These are phyloP conservation scores for Erucastrum elatum DNA, from an alignment of 345 rosid genomes.

Conservation along the genomic window DNA sequence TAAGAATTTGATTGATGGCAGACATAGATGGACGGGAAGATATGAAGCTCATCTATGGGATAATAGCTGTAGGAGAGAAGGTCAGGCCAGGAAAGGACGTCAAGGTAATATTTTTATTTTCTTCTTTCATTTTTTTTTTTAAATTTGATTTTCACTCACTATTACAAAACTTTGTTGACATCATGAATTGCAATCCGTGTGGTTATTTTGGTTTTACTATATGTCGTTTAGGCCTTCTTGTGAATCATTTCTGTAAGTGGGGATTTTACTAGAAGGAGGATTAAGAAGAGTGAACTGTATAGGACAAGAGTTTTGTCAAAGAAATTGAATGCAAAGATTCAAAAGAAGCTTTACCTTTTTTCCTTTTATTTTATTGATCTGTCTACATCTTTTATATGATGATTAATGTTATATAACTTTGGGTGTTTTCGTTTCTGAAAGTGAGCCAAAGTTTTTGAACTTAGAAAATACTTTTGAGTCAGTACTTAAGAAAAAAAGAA, in stretches of 20 bases:
- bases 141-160: not conserved
- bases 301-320: constrained; percentile 35
- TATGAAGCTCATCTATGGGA: constrained; percentile 99
- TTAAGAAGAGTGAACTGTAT: constrained; percentile 24
- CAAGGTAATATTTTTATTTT: constrained; percentile 55
- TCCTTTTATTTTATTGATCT: constrained; percentile 22
- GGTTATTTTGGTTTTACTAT: not conserved
- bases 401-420: constrained; percentile 43
- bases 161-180: not conserved
- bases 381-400: constrained; percentile 44
- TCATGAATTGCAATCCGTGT: constrained; percentile 13
- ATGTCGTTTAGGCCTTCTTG: not conserved
- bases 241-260: constrained; percentile 1
- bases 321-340: constrained; percentile 35
- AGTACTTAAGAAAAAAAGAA: not conserved
- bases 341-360: constrained; percentile 43
- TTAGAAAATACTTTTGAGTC: constrained; percentile 38
- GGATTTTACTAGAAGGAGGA: not conserved
- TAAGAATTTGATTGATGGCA: constrained; percentile 32
- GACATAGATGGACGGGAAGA: constrained; percentile 98
- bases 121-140: not conserved
- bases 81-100: constrained; percentile 99
- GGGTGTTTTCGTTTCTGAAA: constrained; percentile 20
- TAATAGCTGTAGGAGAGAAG: constrained; percentile 99
- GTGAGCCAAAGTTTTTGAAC: constrained; percentile 29